These are phyloP conservation scores for Cicer bijugum DNA, from an alignment of 306 rosid species.

Conservation along the genomic window DNA sequence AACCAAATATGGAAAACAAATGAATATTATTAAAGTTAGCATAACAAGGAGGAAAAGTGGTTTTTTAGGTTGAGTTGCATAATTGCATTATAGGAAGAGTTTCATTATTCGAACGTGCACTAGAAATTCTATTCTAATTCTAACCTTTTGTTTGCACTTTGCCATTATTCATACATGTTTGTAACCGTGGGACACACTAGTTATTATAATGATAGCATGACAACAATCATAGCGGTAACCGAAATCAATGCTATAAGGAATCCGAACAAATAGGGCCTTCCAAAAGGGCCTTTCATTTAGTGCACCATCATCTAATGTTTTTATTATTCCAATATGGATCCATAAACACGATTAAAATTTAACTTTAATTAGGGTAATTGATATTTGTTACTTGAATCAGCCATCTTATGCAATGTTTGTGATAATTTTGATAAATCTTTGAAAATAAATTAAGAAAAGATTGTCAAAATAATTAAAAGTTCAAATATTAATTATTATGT, in stretches of 20 bases:
- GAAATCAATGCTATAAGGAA: constrained; percentile 13
- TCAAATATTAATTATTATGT: not conserved
- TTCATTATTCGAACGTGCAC: not conserved
- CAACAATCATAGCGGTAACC: constrained; percentile 35
- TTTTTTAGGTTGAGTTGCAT: not conserved
- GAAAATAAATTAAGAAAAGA: constrained; percentile 25
- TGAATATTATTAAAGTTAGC: not conserved
- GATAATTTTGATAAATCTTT: not conserved
- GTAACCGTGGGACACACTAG: constrained; percentile 24
- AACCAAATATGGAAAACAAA: not conserved
- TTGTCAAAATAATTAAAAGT: constrained; percentile 10
- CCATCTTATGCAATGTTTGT: too few relatives aligned
- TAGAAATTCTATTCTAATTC: not conserved
- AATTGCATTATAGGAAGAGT: not conserved
- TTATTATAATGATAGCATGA: constrained; percentile 34
- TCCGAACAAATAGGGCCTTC: constrained; percentile 34
- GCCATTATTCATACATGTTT: constrained; percentile 42
- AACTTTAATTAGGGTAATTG: too few relatives aligned
- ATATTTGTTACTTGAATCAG: too few relatives aligned
- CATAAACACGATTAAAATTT: too few relatives aligned
- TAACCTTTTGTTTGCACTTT: constrained; percentile 24
- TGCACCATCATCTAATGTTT: not conserved
- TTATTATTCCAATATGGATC: too few relatives aligned
- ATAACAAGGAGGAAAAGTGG: too few relatives aligned
- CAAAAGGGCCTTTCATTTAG: constrained; percentile 25